Evolutionary conservation across 1,284 basidiomycete species (phyloP), one percentile per base, ranked within the genome.

Genomic region (Chalciporus sp.): DNA sequence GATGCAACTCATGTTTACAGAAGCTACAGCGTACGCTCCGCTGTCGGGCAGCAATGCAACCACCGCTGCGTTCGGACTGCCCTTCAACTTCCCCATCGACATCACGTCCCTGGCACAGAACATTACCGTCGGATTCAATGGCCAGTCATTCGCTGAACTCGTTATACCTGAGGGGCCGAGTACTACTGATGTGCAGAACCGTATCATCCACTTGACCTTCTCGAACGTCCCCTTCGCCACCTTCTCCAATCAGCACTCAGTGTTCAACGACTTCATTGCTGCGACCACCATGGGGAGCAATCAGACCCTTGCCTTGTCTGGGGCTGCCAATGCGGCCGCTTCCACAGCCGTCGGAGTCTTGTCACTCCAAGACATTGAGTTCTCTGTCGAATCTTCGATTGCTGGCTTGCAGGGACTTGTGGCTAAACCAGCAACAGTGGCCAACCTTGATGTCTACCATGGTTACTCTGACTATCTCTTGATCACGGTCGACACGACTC

Each of bases 301-400:
- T n/a, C 74, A 85, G 60, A 79, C 76, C 0, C 74, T 92, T 58
- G 69, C 72, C 8, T 72, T 92, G 5, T 80, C 80, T 19, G 89
- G 89, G 17, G 61, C 71, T 16, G 85, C 85, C 9, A 80, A 83
- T 62, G 78, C 79, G 6, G 79, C 81, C 53, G 84, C 86, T 4
- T 72, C 74, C n/a, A 92, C 90, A 2, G 88, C 86, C 5, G 82
- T 90, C 49, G 90, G 90, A n/a, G 61, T 82, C n/a, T 69, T 92
- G 58, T 82, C 76, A 17, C 68, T 88, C 16, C 74, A 70, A 29
- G 79, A 77, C 57, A 89, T 92, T 58, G 74, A 73, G 10, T 92
- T 92, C 66, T 76, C 79, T 5, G 85, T 91, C 9, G 69, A 80
- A 52, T 84, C 86, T 2, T 73, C 76, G 6, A 80, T 92, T 45